These are phyloP conservation scores for Termitomyces sp. DNA, from an alignment of 768 basidiomycete genomes.

Conservation along the genomic window DNA sequence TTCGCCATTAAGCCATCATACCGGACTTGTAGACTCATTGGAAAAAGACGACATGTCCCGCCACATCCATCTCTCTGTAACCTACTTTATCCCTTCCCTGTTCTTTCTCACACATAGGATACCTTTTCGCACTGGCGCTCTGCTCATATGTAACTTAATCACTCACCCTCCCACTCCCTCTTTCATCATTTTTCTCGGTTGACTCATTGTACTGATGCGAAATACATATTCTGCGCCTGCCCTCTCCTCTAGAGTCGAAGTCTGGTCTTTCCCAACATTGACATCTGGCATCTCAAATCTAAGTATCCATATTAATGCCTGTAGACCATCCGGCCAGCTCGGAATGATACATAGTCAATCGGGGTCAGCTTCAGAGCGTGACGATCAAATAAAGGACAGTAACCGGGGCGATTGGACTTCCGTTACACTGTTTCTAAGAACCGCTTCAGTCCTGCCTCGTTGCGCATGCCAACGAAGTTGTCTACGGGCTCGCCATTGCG, in stretches of 20 bases:
- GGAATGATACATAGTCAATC: neutral
- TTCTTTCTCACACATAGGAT: conserved; percentile 2
- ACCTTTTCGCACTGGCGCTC: conserved; percentile 14
- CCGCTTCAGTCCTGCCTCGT: conserved; percentile 37
- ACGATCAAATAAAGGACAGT: neutral
- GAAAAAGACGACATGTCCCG: conserved; percentile 15
- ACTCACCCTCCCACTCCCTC: neutral
- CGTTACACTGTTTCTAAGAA: conserved; percentile 43
- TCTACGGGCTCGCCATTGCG: conserved; percentile 54
- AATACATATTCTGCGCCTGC: neutral
- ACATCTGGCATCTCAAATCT: neutral
- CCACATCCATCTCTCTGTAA: conserved; percentile 13
- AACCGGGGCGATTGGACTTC: neutral
- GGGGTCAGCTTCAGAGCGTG: neutral
- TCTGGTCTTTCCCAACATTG: neutral
- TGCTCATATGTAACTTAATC: conserved; percentile 18
- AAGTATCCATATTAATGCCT: neutral
- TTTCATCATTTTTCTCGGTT: neutral
- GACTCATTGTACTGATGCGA: conserved; percentile 1
- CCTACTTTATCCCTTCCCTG: conserved; percentile 5
- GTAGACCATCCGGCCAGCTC: neutral
- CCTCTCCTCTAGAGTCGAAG: neutral
- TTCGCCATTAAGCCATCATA: conserved; percentile 7
- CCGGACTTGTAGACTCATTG: conserved; percentile 21
- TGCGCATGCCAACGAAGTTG: conserved; percentile 61